Percentiles rank a stretch among this genome's conserved stretches.
phyloP scores from a whole-genome alignment of 257 asterid species.

The Primulina huaijiensis region DNA sequence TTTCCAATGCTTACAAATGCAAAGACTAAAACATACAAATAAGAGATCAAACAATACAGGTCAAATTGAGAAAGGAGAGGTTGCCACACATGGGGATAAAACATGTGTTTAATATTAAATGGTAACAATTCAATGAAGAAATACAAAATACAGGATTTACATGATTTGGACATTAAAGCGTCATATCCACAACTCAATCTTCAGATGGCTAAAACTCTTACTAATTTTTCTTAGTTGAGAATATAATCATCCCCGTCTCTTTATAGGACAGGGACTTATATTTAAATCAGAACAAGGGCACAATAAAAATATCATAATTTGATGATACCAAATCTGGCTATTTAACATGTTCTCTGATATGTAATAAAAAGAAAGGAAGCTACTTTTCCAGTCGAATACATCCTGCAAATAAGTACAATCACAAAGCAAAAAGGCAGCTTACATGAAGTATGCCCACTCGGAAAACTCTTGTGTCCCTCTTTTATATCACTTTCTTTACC shows the following conservation, averaged over 20 bases:
- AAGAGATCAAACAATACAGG: background rate
- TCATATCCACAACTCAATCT: background rate
- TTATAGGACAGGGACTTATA: background rate
- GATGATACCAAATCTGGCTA: background rate
- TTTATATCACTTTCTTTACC: constrained; percentile 42
- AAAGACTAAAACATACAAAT: background rate
- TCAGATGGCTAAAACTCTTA: background rate
- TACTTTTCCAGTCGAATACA: background rate
- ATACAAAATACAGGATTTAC: background rate
- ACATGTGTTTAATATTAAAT: too few species aligned
- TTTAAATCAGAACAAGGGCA: background rate
- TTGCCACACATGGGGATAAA: background rate
- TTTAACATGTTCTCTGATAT: too few species aligned
- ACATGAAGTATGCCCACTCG: constrained; percentile 66
- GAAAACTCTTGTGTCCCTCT: constrained; percentile 65
- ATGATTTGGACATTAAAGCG: background rate
- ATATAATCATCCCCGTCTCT: background rate
- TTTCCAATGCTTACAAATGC: background rate
- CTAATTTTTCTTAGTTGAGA: background rate
- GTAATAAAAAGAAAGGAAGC: background rate
- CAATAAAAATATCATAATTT: too few species aligned
- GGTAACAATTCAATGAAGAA: too few species aligned
- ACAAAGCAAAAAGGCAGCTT: constrained; percentile 21
- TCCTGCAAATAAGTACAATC: constrained; percentile 1
- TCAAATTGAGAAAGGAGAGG: background rate